A percentile compares a stretch with the other conserved stretches of the same genome.
Evolutionary conservation across 371 early-diverging fungal species (phyloP).

Genomic region (Blakeslea trispora): DNA sequence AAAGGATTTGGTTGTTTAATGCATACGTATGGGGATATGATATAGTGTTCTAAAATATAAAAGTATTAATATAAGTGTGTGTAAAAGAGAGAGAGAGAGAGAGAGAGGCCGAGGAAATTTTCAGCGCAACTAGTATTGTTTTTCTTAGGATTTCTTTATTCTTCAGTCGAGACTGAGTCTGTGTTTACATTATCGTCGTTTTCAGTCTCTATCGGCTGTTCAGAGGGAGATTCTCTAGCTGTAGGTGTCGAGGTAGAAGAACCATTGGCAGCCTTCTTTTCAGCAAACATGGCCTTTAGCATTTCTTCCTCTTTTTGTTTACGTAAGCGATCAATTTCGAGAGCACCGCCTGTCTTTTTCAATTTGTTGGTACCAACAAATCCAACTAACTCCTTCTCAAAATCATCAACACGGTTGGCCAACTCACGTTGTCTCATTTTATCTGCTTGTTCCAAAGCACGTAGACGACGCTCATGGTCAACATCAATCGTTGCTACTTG

Average conservation of each 20-base stretch:
- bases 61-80: no score
- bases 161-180: no score
- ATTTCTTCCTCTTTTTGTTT: constrained; percentile 65
- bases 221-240: neutral
- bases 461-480: constrained; percentile 68
- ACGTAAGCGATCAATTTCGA: constrained; percentile 70
- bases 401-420: constrained; percentile 67
- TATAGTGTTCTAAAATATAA: no score
- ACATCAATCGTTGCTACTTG: constrained; percentile 74
- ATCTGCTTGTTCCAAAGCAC: constrained; percentile 74
- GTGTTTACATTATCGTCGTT: no score
- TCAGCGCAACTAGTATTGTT: no score
- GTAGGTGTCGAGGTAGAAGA: neutral
- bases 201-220: no score
- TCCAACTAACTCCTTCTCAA: constrained; percentile 67
- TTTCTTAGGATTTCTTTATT: no score
- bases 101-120: no score
- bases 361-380: constrained; percentile 68
- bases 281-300: constrained; percentile 60
- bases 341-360: constrained; percentile 74
- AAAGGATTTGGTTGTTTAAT: no score
- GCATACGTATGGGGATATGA: no score
- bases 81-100: no score
- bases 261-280: constrained; percentile 5
- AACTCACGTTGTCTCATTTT: constrained; percentile 72